Percentiles rank a stretch among this genome's conserved stretches.
Evolutionary conservation across 2,329 filamentous ascomycete genomes (phyloP).

Genomic region (Trichoderma pleuroti): DNA sequence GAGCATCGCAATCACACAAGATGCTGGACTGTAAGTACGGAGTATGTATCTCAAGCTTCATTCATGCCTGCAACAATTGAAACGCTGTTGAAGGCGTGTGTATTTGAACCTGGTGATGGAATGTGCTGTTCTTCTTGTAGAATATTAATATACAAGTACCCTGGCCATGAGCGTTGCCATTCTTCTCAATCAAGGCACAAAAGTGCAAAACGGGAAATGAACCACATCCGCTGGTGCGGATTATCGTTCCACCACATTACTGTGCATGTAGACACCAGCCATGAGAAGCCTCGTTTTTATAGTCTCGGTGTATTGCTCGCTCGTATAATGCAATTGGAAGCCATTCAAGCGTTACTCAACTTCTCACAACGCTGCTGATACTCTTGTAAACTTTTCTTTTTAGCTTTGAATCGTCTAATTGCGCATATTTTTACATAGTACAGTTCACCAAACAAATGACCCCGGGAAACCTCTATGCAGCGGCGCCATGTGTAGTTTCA

Average conservation of each 20-base stretch:
- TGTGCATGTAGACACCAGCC: background rate
- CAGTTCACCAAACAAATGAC: conserved; percentile 43
- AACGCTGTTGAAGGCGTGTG: background rate
- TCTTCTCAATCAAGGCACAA: background rate
- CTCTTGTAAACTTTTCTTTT: conserved; percentile 14
- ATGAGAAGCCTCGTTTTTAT: background rate
- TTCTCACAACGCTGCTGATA: background rate
- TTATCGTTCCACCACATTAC: conserved; percentile 8
- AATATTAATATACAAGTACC: background rate
- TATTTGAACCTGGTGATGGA: background rate
- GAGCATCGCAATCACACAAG: background rate
- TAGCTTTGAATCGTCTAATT: conserved; percentile 41
- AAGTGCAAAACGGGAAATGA: background rate
- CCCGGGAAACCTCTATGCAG: conserved; percentile 50
- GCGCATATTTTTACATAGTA: conserved; percentile 53
- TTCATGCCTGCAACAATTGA: background rate
- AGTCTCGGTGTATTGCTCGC: background rate
- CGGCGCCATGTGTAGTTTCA: conserved; percentile 40
- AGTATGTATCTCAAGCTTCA: background rate
- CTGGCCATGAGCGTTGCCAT: background rate
- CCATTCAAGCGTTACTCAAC: background rate
- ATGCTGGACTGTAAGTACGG: too few species aligned
- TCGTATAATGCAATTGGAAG: background rate
- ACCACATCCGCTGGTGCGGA: background rate
- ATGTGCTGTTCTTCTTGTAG: background rate